Conservation (phyloP, 768 basidiomycete species). For the Podaxis mareebaensis region DNA sequence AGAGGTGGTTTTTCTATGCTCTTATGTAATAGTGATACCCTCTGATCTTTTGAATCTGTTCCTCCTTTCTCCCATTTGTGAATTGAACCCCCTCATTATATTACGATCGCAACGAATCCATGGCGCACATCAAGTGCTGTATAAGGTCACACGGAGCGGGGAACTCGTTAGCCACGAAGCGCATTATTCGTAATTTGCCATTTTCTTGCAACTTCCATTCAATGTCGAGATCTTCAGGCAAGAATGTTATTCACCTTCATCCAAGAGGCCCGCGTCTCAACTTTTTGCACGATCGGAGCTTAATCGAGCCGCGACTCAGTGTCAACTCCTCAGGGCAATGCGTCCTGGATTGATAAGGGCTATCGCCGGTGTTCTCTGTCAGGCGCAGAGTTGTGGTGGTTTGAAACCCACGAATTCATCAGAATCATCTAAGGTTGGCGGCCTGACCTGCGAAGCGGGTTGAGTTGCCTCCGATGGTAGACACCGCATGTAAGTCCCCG, state of each 20-base stretch:
- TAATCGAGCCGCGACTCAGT: not conserved
- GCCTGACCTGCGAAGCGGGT: too few species aligned
- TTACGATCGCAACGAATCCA: not conserved
- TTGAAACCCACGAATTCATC: not conserved
- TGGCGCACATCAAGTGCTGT: not conserved
- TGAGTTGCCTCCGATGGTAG: too few species aligned
- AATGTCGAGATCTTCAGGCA: not conserved
- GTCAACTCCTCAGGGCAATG: not conserved
- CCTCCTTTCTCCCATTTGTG: not conserved
- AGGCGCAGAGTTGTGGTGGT: not conserved
- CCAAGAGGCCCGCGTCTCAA: not conserved
- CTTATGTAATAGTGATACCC: not conserved
- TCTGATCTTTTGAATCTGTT: not conserved
- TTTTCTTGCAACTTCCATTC: not conserved
- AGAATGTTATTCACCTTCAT: not conserved
- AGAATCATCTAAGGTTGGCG: not conserved
- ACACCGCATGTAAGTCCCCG: too few species aligned
- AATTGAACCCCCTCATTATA: not conserved
- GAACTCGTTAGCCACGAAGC: not conserved
- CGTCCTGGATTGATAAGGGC: not conserved
- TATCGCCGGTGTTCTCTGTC: not conserved
- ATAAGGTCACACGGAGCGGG: not conserved
- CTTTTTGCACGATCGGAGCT: not conserved
- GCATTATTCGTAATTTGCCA: not conserved
- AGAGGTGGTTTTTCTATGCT: not conserved